Evolutionary conservation across 306 rosid genomes (phyloP), one percentile per base, ranked within the genome.

Genomic region (Alnus glutinosa): DNA sequence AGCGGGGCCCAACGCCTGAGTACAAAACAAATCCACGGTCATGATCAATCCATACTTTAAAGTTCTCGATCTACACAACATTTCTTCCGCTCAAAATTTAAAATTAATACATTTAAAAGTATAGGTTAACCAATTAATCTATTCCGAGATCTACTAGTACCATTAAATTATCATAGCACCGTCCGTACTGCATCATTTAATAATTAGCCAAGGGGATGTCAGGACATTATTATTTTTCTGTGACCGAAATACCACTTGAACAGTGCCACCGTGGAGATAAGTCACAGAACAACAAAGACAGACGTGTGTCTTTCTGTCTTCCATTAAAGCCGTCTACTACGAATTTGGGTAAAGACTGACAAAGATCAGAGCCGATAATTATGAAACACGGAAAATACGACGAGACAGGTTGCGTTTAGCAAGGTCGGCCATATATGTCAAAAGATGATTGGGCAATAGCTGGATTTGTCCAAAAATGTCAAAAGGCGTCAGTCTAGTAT

Each of bases 1-100:
- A 3, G 80, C 5, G 55, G 86, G 84, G 37, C 82, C 77, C 73
- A 28, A 0, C 1, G 73, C 84, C 87, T 79, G 18, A 1, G 16
- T 1, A 18, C 16, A n/a, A 52, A 23, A 39, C 4, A 28, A 16
- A 39, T 12, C 3, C 6, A 15, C 3, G 2, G 8, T 55, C 23
- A 58, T 4, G 28, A 64, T 64, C 16, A 7, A 37, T 8, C 3
- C 14, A 39, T 39, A 23, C 28, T 23, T 23, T 23, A 23, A 23
- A 23, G 0, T 23, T 23, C 28, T 23, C 28, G 28, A 23, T 23
- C 28, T 23, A 23, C 28, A 23, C 28, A 34, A 34, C 12, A 14
- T 14, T 7, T 63, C 11, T 13, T 4, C 12, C 7, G 15, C 8
- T 11, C 19, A 2, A 2, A 34, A 34, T 34, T 34, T 34, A 34